phyloP scores from a whole-genome alignment of 306 rosid species.

The Medicago truncatula region DNA sequence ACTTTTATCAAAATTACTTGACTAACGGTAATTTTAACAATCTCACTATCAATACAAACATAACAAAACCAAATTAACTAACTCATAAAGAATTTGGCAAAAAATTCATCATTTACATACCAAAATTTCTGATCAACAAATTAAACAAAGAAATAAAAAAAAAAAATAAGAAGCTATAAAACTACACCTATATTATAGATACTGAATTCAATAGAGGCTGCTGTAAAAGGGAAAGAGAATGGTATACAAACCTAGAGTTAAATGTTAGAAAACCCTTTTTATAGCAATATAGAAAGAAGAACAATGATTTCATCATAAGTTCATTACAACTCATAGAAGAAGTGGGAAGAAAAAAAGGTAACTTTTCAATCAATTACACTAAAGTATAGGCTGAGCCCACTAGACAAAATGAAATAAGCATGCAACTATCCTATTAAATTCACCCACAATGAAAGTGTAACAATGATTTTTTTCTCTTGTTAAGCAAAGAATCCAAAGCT shows the following conservation, averaged over 20 bases:
- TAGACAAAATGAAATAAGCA: constrained; percentile 53
- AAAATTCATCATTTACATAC: constrained; percentile 26
- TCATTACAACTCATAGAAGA: constrained; percentile 35
- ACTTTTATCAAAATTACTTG: too few species aligned
- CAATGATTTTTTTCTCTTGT: constrained; percentile 57
- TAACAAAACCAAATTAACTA: background rate
- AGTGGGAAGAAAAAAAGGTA: constrained; percentile 34
- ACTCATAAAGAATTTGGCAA: constrained; percentile 30
- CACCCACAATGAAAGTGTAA: constrained; percentile 39
- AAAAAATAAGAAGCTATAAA: constrained; percentile 24
- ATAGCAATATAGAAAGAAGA: constrained; percentile 37
- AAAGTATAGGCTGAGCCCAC: constrained; percentile 78
- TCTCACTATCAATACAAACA: too few species aligned
- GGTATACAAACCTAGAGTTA: constrained; percentile 48
- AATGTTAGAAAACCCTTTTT: constrained; percentile 52
- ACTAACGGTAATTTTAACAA: too few species aligned
- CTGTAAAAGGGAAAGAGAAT: constrained; percentile 44
- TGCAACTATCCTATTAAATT: constrained; percentile 56
- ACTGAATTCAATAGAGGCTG: constrained; percentile 44
- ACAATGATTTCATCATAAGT: constrained; percentile 39
- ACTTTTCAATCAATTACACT: constrained; percentile 57
- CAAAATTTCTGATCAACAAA: constrained; percentile 41
- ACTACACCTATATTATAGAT: constrained; percentile 43
- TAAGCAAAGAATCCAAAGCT: constrained; percentile 79
- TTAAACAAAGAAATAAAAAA: constrained; percentile 17